Conservation (phyloP, 2,329 filamentous ascomycete genomes). For the Xylariaceae sp. region DNA sequence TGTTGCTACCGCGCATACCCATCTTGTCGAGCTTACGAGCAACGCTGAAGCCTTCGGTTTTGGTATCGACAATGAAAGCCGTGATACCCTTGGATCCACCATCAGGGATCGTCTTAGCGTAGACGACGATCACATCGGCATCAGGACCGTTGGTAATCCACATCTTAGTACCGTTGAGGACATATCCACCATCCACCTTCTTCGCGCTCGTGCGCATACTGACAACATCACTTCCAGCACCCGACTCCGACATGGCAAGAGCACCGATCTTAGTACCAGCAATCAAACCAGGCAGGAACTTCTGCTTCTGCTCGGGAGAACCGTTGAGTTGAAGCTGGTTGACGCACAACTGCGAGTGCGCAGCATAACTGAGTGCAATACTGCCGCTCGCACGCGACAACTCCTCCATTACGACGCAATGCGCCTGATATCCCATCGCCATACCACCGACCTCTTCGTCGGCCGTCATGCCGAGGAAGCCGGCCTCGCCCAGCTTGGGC, state of each 20-base stretch:
- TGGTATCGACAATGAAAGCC: slow-evolving; percentile 80
- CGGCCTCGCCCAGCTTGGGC: slow-evolving; percentile 86
- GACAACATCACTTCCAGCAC: slow-evolving; percentile 87
- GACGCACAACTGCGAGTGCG: slow-evolving; percentile 92
- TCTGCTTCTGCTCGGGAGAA: slow-evolving; percentile 68
- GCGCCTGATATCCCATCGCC: slow-evolving; percentile 91
- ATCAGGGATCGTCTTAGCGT: slow-evolving; percentile 84
- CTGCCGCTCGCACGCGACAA: slow-evolving; percentile 78
- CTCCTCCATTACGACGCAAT: slow-evolving; percentile 94
- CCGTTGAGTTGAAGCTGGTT: slow-evolving; percentile 95
- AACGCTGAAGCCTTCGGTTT: slow-evolving; percentile 71
- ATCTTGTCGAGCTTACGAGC: slow-evolving; percentile 94
- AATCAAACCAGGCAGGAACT: slow-evolving; percentile 75
- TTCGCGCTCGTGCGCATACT: slow-evolving; percentile 87
- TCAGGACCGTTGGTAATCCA: slow-evolving; percentile 99
- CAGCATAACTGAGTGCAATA: slow-evolving; percentile 87
- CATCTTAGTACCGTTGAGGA: slow-evolving; percentile 92
- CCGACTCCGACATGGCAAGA: slow-evolving; percentile 91
- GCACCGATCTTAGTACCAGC: slow-evolving; percentile 78
- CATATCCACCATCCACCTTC: slow-evolving; percentile 74
- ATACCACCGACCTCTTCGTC: slow-evolving; percentile 88
- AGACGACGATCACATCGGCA: slow-evolving; percentile 90
- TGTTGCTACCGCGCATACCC: slow-evolving; percentile 96
- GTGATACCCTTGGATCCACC: slow-evolving; percentile 86
- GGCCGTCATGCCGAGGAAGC: slow-evolving; percentile 86